Evolutionary conservation across 371 early-diverging fungal species (phyloP).

Genomic region (Fennellomyces sp.): DNA sequence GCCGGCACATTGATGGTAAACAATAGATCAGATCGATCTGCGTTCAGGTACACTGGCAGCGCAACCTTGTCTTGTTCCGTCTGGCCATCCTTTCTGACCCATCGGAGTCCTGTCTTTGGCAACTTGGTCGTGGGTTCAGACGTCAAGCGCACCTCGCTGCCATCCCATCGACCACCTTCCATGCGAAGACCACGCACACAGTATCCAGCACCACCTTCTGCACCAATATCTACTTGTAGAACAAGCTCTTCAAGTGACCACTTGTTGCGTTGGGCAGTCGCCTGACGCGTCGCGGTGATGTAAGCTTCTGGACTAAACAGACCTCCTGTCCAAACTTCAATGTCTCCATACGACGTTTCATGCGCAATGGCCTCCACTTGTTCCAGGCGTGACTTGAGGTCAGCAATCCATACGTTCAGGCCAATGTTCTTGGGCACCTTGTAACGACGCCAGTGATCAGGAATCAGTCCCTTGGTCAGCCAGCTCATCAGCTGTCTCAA

Average conservation of each 20-base stretch:
- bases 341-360: slow-evolving; percentile 34
- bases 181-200: slow-evolving; percentile 56
- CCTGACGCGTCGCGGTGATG: slow-evolving; percentile 90
- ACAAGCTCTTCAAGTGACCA: slow-evolving; percentile 76
- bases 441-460: slow-evolving; percentile 79
- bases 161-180: slow-evolving; percentile 72
- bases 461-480: slow-evolving; percentile 77
- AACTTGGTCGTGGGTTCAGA: slow-evolving; percentile 50
- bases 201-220: slow-evolving; percentile 16
- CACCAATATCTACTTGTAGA: slow-evolving; percentile 52
- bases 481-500: slow-evolving; percentile 70
- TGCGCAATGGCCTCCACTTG: slow-evolving; percentile 65
- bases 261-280: slow-evolving; percentile 70
- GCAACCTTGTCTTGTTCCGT: slow-evolving; percentile 30
- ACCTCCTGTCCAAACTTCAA: slow-evolving; percentile 84
- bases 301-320: slow-evolving; percentile 92
- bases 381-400: slow-evolving; percentile 70
- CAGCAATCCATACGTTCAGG: slow-evolving; percentile 74
- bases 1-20: slow-evolving; percentile 66
- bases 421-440: slow-evolving; percentile 67
- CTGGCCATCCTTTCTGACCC: slow-evolving; percentile 40
- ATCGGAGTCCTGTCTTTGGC: slow-evolving; percentile 47
- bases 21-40: slow-evolving; percentile 76
- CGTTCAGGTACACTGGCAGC: slow-evolving; percentile 87
- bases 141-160: slow-evolving; percentile 55